A percentile compares a stretch with the other conserved stretches of the same genome.
These are phyloP conservation scores for Dactylonectria estremocensis DNA, from an alignment of 2,329 filamentous ascomycete genomes.

Conservation along the genomic window DNA sequence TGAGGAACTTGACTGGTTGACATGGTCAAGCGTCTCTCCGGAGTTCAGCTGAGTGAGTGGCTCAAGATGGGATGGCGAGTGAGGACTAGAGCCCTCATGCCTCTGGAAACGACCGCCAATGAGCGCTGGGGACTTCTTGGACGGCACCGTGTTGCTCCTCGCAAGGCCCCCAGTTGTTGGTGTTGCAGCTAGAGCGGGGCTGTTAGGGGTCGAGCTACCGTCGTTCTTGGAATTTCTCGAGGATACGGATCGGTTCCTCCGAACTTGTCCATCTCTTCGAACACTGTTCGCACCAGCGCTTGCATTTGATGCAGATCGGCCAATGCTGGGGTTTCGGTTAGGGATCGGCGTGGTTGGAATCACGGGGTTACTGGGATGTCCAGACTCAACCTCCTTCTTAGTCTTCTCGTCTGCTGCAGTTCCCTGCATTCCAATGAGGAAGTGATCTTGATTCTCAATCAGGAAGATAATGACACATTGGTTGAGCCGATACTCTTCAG, in stretches of 20 bases:
- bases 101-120: constrained; percentile 76
- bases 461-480: constrained; percentile 98
- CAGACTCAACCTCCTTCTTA: constrained; percentile 76
- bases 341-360: constrained; percentile 61
- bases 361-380: constrained; percentile 66
- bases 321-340: constrained; percentile 66
- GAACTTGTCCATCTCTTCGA: constrained; percentile 82
- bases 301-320: constrained; percentile 84
- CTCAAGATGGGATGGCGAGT: constrained; percentile 55
- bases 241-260: constrained; percentile 92
- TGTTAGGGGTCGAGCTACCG: constrained; percentile 78
- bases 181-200: constrained; percentile 68
- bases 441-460: constrained; percentile 98
- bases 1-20: constrained; percentile 50
- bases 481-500: constrained; percentile 92
- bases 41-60: constrained; percentile 56
- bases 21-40: constrained; percentile 40
- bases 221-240: constrained; percentile 89
- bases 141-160: constrained; percentile 92
- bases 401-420: constrained; percentile 94
- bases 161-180: constrained; percentile 70
- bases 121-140: constrained; percentile 86
- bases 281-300: constrained; percentile 92
- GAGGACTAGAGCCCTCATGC: constrained; percentile 49
- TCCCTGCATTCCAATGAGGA: constrained; percentile 97